phyloP scores from a whole-genome alignment of 2,329 filamentous ascomycete genomes.

The Thielaviopsis cerberus region DNA sequence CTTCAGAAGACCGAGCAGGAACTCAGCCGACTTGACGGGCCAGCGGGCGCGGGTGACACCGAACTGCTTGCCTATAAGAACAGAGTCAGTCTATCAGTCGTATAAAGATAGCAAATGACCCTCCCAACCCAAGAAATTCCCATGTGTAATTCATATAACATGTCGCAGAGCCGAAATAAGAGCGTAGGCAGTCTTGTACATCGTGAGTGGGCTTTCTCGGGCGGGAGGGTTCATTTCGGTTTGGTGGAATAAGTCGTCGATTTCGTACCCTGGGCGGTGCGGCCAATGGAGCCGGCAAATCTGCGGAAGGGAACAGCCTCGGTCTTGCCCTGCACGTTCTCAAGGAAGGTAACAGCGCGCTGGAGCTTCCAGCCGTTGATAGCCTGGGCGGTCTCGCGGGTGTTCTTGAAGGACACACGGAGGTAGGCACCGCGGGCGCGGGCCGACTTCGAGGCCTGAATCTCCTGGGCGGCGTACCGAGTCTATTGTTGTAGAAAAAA shows the following conservation, averaged over 20 bases:
- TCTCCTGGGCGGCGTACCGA: slow-evolving; percentile 87
- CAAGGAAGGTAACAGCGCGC: slow-evolving; percentile 88
- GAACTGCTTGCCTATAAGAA: slow-evolving; percentile 73
- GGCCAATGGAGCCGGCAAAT: slow-evolving; percentile 89
- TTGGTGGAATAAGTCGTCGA: neutral
- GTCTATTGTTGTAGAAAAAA: slow-evolving; percentile 35
- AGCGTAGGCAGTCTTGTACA: neutral
- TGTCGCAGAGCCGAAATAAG: neutral
- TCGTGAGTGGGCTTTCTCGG: neutral
- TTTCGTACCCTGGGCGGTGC: slow-evolving; percentile 87
- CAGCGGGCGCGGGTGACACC: slow-evolving; percentile 96
- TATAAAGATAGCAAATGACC: neutral
- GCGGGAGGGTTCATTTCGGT: neutral
- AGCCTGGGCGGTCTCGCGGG: slow-evolving; percentile 95
- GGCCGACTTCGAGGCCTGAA: slow-evolving; percentile 79
- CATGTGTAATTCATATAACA: slow-evolving; percentile 15
- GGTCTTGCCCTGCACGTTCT: slow-evolving; percentile 93
- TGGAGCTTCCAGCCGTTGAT: slow-evolving; percentile 98
- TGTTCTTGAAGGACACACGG: slow-evolving; percentile 99
- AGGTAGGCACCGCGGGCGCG: slow-evolving; percentile 97
- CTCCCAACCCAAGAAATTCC: slow-evolving; percentile 10
- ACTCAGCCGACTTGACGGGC: slow-evolving; percentile 98
- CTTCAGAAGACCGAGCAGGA: slow-evolving; percentile 90
- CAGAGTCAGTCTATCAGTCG: neutral
- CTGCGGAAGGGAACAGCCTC: slow-evolving; percentile 97